Conservation (phyloP, 495 filamentous ascomycete genomes). For the Tuber brumale region DNA sequence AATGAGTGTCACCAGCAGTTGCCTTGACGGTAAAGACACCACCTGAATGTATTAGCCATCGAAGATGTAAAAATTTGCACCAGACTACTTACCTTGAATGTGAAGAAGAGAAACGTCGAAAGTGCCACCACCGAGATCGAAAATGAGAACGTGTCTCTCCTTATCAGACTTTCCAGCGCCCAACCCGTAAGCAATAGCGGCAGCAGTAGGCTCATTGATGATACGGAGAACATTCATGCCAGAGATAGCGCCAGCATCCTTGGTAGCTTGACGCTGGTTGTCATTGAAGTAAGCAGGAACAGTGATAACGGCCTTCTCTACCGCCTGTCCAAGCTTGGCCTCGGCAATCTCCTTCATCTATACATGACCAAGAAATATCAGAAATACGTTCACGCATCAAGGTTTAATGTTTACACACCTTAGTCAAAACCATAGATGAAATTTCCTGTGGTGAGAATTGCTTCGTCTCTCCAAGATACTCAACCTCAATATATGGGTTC, state of each 20-base stretch:
- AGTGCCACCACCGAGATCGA: constrained; percentile 98
- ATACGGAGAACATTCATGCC: constrained; percentile 98
- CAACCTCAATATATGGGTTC: constrained; percentile 87
- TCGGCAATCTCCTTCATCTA: constrained; percentile 98
- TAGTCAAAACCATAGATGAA: constrained; percentile 88
- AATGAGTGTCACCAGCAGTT: constrained; percentile 96
- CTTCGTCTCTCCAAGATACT: constrained; percentile 92
- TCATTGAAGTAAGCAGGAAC: constrained; percentile 99
- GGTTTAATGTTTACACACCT: constrained; percentile 51
- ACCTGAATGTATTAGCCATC: constrained; percentile 35
- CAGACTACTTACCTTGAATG: constrained; percentile 66
- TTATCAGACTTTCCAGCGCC: constrained; percentile 86
- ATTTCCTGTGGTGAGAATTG: constrained; percentile 96
- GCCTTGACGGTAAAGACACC: constrained; percentile 99
- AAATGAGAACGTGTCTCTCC: constrained; percentile 98
- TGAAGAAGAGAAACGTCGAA: constrained; percentile 99
- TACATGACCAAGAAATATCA: constrained; percentile 19
- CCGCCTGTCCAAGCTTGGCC: constrained; percentile 88
- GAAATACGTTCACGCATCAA: constrained; percentile 12
- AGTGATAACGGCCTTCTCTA: constrained; percentile 97
- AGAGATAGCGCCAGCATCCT: constrained; percentile 95
- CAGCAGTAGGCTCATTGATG: constrained; percentile 98
- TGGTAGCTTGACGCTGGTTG: constrained; percentile 97
- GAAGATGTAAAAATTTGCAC: not conserved
- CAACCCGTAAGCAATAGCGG: constrained; percentile 94